phyloP scores from a whole-genome alignment of 805 yeast species.

The Diddensiella transvaalensis region DNA sequence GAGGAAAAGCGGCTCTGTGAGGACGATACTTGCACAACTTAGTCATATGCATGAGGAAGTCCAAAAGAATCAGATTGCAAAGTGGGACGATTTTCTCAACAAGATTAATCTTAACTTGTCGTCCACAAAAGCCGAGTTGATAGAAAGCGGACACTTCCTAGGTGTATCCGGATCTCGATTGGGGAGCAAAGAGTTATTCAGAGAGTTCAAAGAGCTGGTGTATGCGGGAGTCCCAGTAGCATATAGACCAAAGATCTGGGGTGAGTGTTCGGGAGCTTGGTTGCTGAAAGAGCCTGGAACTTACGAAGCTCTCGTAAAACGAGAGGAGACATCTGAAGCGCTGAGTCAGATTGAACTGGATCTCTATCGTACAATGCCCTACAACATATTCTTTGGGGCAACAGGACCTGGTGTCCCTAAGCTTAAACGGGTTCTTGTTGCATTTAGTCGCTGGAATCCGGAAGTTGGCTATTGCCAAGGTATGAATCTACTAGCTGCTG shows the following conservation, averaged over 20 bases:
- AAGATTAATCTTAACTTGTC: conserved; percentile 25
- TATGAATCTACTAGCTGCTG: conserved; percentile 57
- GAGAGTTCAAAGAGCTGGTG: conserved; percentile 37
- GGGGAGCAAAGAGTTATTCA: conserved; percentile 23
- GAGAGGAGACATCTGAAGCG: conserved; percentile 29
- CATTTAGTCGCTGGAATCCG: conserved; percentile 46
- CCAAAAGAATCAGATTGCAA: conserved; percentile 37
- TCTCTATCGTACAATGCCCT: conserved; percentile 52
- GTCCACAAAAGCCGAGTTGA: conserved; percentile 22
- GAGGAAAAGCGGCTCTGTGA: conserved; percentile 17
- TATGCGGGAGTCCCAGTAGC: conserved; percentile 47
- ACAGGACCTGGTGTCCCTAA: conserved; percentile 54
- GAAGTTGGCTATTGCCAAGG: conserved; percentile 58
- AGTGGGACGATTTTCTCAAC: conserved; percentile 47
- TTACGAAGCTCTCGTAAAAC: conserved; percentile 35
- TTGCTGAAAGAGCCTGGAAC: conserved; percentile 45
- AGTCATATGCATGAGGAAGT: conserved; percentile 44
- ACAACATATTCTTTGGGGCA: conserved; percentile 48
- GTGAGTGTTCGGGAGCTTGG: conserved; percentile 51
- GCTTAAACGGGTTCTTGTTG: conserved; percentile 45
- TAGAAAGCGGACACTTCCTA: conserved; percentile 35
- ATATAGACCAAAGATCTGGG: conserved; percentile 48
- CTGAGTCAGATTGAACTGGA: conserved; percentile 51
- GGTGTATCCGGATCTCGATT: conserved; percentile 41
- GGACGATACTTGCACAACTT: conserved; percentile 36